These are phyloP conservation scores for Zygosaccharomyces pseudobailii DNA, from an alignment of 1,139 yeast species.

Conservation along the genomic window DNA sequence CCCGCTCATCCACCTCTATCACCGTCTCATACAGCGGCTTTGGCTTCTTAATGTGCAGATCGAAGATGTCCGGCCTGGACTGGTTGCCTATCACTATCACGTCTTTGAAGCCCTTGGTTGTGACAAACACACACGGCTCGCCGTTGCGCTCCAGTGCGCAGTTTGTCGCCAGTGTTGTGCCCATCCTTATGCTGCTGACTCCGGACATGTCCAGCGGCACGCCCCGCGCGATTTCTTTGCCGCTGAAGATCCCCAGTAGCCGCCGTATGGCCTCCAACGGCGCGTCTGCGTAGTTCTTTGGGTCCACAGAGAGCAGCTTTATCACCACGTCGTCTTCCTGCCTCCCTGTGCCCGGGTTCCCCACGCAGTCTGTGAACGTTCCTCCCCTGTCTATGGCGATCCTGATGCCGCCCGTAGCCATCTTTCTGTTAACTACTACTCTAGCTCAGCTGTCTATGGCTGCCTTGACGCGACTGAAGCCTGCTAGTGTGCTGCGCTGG, in stretches of 20 bases:
- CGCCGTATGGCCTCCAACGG: constrained; percentile 88
- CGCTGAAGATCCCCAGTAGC: constrained; percentile 56
- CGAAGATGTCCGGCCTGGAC: constrained; percentile 61
- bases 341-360: constrained; percentile 41
- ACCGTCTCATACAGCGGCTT: constrained; percentile 59
- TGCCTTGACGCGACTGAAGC: too few relatives aligned
- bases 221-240: constrained; percentile 48
- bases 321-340: constrained; percentile 50
- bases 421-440: not conserved
- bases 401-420: constrained; percentile 19
- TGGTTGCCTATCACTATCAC: constrained; percentile 66
- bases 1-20: constrained; percentile 64
- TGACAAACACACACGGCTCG: constrained; percentile 45
- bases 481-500: too few relatives aligned
- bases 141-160: constrained; percentile 58
- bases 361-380: constrained; percentile 77
- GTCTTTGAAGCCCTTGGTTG: constrained; percentile 53
- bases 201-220: constrained; percentile 42
- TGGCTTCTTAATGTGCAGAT: constrained; percentile 54
- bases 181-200: constrained; percentile 63
- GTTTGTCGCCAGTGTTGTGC: constrained; percentile 78
- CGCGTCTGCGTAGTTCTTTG: constrained; percentile 79
- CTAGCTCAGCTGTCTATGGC: too few relatives aligned
- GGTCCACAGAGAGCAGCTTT: constrained; percentile 81
- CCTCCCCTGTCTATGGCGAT: constrained; percentile 65